phyloP scores from a whole-genome alignment of 2,329 filamentous ascomycete genomes.

The Phaeosphaeria sp. region DNA sequence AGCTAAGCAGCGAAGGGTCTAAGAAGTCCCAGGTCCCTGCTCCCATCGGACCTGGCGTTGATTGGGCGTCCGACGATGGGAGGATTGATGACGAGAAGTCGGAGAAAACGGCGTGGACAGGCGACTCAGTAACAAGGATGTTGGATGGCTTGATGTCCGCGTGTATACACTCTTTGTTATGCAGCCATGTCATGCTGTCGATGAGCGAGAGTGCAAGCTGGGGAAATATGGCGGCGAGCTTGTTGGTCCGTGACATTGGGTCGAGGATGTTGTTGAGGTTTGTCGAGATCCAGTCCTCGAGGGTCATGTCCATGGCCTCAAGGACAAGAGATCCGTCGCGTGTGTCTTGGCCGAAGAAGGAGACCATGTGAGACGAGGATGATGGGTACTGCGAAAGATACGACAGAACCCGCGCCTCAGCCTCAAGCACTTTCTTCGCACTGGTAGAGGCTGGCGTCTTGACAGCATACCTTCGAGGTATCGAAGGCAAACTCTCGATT shows the following conservation, averaged over 20 bases:
- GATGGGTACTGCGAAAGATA: conserved; percentile 38
- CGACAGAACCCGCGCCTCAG: conserved; percentile 43
- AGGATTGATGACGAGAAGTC: conserved; percentile 54
- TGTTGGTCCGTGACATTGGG: conserved; percentile 33
- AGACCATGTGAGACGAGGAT: conserved; percentile 33
- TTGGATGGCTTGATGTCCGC: conserved; percentile 59
- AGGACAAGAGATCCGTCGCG: conserved; percentile 41
- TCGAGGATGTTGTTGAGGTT: conserved; percentile 40
- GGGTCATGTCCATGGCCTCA: conserved; percentile 40
- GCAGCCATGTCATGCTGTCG: conserved; percentile 52
- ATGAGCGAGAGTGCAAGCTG: conserved; percentile 49
- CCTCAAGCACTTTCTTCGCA: conserved; percentile 38
- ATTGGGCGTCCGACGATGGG: conserved; percentile 9
- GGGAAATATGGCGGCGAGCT: conserved; percentile 50
- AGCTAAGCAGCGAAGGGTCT: conserved; percentile 42
- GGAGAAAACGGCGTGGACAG: conserved; percentile 44
- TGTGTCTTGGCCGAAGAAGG: conserved; percentile 42
- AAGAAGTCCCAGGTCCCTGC: conserved; percentile 58
- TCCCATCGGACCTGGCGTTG: conserved; percentile 38
- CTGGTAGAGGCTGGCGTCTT: conserved; percentile 40
- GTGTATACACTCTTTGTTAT: conserved; percentile 47
- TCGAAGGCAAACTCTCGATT: conserved; percentile 9
- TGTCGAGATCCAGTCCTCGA: conserved; percentile 40
- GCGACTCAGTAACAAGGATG: conserved; percentile 45
- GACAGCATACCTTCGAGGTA: conserved; percentile 40